phyloP scores from a whole-genome alignment of 129 eudicot species.

The Ambrosia trifida region DNA sequence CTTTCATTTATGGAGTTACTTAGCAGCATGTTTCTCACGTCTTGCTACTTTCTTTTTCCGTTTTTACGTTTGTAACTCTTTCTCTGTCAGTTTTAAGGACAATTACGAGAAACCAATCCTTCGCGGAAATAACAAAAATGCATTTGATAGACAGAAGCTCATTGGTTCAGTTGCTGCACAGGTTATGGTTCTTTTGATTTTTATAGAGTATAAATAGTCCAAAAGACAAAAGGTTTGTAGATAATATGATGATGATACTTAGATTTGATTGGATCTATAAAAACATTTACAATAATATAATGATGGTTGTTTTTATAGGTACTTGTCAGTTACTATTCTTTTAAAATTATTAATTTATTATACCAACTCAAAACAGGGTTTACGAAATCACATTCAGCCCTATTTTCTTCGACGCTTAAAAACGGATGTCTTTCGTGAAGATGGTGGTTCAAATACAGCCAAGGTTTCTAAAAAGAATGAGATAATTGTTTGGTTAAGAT shows the following conservation, averaged over 20 bases:
- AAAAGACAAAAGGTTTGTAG: not conserved
- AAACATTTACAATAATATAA: not conserved
- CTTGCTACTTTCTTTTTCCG: no score
- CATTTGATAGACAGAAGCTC: constrained; percentile 38
- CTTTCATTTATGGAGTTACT: not conserved
- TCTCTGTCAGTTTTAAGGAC: not conserved
- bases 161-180: constrained; percentile 90
- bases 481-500: constrained; percentile 74
- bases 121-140: no score
- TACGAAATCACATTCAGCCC: constrained; percentile 83
- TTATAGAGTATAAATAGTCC: not conserved
- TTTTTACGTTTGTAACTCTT: no score
- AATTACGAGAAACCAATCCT: no score
- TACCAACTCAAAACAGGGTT: constrained; percentile 44
- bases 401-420: constrained; percentile 84
- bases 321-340: not conserved
- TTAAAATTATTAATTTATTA: not conserved
- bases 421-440: constrained; percentile 71
- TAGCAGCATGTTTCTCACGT: not conserved
- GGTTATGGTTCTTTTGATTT: constrained; percentile 41
- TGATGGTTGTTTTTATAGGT: not conserved
- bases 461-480: constrained; percentile 87
- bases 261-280: not conserved
- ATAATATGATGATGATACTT: not conserved
- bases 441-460: constrained; percentile 37